Base-by-base conservation (phyloP, 2,329 filamentous ascomycete genomes). In the Fonsecaea erecta region DNA sequence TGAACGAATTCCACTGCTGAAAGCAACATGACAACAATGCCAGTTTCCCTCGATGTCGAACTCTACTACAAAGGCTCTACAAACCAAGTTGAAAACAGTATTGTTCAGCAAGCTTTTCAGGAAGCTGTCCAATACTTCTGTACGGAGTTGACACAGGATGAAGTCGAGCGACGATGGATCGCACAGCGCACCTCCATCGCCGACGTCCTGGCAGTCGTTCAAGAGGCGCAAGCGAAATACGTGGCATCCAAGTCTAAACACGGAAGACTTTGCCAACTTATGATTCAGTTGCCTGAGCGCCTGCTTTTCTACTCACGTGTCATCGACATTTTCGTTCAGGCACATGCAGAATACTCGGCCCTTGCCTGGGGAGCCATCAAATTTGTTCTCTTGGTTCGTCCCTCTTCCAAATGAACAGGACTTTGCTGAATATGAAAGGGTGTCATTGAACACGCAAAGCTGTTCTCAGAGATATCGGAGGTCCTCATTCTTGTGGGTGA, bases 291-390 rank as follows among this genome's bases (percentile, higher is more conserved):
- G 14, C 34, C 34, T 3, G 9, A 37, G 9, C 34, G 12, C 9
- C 9, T 37, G 1, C 9, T 37, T 11, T 63, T 71, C 28, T 75
- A 75, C 60, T 68, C 70, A 21, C 48, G 63, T 8, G 61, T 74
- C 11, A 46, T 74, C 24, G 73, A 75, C 63, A 67, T 70, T 2
- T n/a, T 75, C 32, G 65, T 65, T 2, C 73, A 75, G 62, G 72
- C 74, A 46, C 73, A 75, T 65, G 73, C 74, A 7, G 73, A 76
- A 58, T 76, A 75, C 46, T 70, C 71, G 2, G 67, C 73, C 2
- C 57, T 76, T n/a, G 73, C 67, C 0, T 76, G 73, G 73, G 74
- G 73, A 1, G 65, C 73, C 1, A 69, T 75, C 48, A 75, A 74
- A 59, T 64, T 75, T 24, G 32, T 74, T 26, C 51, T 43, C 28